Evolutionary conservation across 352 stramenopile genomes (phyloP).

Genomic region (Phytophthora tentaculata): DNA sequence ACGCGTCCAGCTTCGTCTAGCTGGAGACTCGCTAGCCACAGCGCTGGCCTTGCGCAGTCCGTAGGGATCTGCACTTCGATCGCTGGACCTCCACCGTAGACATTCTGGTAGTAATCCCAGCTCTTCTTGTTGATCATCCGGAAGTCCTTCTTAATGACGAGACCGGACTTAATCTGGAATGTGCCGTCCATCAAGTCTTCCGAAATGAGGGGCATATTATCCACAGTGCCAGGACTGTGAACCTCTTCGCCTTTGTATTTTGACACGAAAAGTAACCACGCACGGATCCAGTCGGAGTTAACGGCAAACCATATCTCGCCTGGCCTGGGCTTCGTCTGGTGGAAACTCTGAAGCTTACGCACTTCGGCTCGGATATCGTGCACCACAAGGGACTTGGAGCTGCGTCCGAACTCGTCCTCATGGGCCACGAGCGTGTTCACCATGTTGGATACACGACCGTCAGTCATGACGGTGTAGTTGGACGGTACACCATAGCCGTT

Average conservation of each 20-base stretch:
- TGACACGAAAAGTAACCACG: conserved; percentile 78
- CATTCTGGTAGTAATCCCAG: conserved; percentile 76
- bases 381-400: conserved; percentile 39
- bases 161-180: conserved; percentile 63
- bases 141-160: conserved; percentile 78
- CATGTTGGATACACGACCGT: conserved; percentile 55
- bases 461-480: conserved; percentile 66
- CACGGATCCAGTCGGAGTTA: conserved; percentile 65
- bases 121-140: conserved; percentile 83
- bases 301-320: conserved; percentile 79
- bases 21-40: conserved; percentile 60
- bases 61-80: conserved; percentile 72
- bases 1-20: conserved; percentile 64
- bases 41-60: conserved; percentile 54
- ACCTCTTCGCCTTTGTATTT: conserved; percentile 69
- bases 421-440: conserved; percentile 59
- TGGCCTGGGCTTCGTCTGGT: conserved; percentile 62
- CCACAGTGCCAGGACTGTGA: conserved; percentile 62
- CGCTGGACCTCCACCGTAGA: conserved; percentile 74
- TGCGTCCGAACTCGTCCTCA: conserved; percentile 74
- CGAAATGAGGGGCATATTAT: conserved; percentile 81
- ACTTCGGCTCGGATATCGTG: conserved; percentile 74
- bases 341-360: conserved; percentile 65
- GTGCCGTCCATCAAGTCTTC: conserved; percentile 70
- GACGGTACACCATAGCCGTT: conserved; percentile 68